Conservation (phyloP, 495 filamentous ascomycete species). For the Neurospora sp. region DNA sequence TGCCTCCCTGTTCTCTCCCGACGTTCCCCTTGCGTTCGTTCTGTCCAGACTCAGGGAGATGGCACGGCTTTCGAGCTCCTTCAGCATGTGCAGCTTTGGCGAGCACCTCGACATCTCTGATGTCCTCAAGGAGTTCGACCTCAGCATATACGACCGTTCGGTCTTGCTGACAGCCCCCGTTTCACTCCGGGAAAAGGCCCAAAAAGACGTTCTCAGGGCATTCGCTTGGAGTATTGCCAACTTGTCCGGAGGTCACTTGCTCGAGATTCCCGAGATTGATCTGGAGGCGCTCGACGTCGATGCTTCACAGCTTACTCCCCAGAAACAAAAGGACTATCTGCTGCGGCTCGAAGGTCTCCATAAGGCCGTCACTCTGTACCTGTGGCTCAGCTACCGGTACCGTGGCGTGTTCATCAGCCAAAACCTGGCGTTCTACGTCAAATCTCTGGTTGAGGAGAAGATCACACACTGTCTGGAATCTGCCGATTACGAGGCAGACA, state of each 20-base stretch:
- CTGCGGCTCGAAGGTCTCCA: conserved; percentile 63
- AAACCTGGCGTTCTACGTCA: conserved; percentile 68
- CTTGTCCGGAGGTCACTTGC: conserved; percentile 48
- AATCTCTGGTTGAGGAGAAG: conserved; percentile 62
- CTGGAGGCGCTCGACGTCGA: conserved; percentile 54
- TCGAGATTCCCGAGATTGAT: conserved; percentile 53
- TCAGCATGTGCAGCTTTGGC: conserved; percentile 57
- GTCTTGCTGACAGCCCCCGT: conserved; percentile 64
- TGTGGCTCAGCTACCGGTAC: conserved; percentile 71
- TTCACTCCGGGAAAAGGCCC: conserved; percentile 22
- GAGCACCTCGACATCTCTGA: conserved; percentile 56
- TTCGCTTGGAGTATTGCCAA: conserved; percentile 60
- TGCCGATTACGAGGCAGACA: conserved; percentile 13
- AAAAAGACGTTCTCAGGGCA: conserved; percentile 36
- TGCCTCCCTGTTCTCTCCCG: conserved; percentile 63
- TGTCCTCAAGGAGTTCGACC: conserved; percentile 51
- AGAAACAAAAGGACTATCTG: conserved; percentile 40
- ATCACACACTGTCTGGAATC: conserved; percentile 56
- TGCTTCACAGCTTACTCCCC: conserved; percentile 27
- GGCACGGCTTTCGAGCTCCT: conserved; percentile 46
- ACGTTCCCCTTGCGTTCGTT: conserved; percentile 68
- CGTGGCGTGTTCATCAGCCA: conserved; percentile 72
- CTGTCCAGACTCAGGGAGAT: conserved; percentile 60
- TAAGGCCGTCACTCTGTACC: conserved; percentile 69
- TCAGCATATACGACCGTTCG: conserved; percentile 62